Evolutionary conservation across 352 stramenopile species (phyloP).

Genomic region (Globisporangium viniferum): DNA sequence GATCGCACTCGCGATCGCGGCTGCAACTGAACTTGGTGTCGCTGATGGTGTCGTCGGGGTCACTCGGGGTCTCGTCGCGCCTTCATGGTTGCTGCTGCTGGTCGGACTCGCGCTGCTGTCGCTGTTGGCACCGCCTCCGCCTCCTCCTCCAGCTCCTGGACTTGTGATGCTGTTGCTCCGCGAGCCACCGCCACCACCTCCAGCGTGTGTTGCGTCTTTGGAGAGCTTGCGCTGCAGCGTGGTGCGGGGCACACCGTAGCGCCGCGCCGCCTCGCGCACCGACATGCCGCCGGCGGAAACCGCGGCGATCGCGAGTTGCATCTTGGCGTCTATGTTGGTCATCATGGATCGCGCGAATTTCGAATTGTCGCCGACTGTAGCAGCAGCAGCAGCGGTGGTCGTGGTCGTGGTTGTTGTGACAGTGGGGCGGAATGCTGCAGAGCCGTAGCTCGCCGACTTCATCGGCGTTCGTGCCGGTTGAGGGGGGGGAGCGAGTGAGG

Average conservation of each 20-base stretch:
- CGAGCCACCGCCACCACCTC: constrained; percentile 11
- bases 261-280: constrained; percentile 67
- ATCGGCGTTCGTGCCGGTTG: constrained; percentile 14
- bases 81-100: constrained; percentile 13
- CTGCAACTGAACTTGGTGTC: not conserved
- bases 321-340: constrained; percentile 32
- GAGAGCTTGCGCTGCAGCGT: constrained; percentile 73
- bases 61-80: not conserved
- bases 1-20: constrained; percentile 8
- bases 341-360: constrained; percentile 6
- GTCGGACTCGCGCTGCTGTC: constrained; percentile 18
- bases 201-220: constrained; percentile 17
- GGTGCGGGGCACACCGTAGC: constrained; percentile 63
- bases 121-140: not conserved
- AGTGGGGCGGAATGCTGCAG: not conserved
- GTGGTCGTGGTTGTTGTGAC: not conserved
- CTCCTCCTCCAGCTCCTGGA: not conserved
- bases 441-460: constrained; percentile 12
- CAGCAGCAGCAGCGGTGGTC: not conserved
- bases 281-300: constrained; percentile 58
- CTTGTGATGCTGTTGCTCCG: constrained; percentile 13
- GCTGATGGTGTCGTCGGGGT: not conserved
- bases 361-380: not conserved
- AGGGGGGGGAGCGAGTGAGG: not conserved
- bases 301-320: constrained; percentile 63